Base-by-base conservation (phyloP, 495 filamentous ascomycete species). In the Trypethelium eluteriae region DNA sequence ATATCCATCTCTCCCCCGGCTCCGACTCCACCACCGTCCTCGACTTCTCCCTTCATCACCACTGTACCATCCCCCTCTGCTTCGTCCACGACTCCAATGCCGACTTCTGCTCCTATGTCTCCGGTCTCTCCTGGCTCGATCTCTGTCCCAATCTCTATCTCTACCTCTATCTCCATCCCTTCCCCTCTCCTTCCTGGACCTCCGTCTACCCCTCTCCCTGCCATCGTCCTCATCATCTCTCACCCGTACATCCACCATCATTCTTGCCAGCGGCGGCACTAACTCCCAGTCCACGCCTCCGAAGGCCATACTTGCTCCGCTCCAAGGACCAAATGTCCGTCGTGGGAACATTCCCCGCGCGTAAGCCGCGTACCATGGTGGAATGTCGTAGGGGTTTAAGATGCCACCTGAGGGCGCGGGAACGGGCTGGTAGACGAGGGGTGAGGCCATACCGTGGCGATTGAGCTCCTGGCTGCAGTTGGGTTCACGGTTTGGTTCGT, bases 51-150 rank as follows among this genome's bases (percentile, higher is more conserved):
- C 53, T 14, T 59, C 53, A 36, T 59, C 53, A 36, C 53, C 36
- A 59, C 25, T 35, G 36, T 59, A 59, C 53, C 53, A 59, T 36
- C 53, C 53, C 5, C 53, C 53, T 59, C 53, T 59, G 32, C 53
- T 59, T 6, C 53, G 3, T 59, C 53, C 53, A 34, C 32, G 53
- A 36, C 53, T 59, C 53, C 53, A 36, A 36, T 59, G 53, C 25
- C 53, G 18, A 35, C 53, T 34, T 18, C 53, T 59, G 14, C 32
- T 59, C 18, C 53, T 59, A 10, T 32, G 7, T 36, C 53, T 34
- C 36, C n/a, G 5, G 9, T 32, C 10, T 18, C 53, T 36, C 25
- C 32, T 36, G 7, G 10, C 53, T 36, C 32, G 11, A 6, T 32
- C 53, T 59, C 53, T 18, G 7, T 11, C 53, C 36, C 53, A 7